A percentile compares a stretch with the other conserved stretches of the same genome.
Conservation (phyloP, 2,329 filamentous ascomycete species). For the Emergomyces orientalis region DNA sequence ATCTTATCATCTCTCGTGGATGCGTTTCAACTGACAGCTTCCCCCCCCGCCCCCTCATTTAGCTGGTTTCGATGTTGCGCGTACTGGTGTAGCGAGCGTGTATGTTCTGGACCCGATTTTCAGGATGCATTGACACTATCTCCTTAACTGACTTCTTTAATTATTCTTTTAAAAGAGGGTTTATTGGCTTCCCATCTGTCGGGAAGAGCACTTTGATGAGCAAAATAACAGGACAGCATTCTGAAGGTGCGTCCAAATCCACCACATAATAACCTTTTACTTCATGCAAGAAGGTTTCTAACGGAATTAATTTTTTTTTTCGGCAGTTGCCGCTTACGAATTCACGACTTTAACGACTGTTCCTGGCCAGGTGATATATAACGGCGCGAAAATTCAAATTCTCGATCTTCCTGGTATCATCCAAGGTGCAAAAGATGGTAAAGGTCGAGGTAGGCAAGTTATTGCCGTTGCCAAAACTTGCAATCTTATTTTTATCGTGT, state of each 20-base stretch:
- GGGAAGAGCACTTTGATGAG: conserved; percentile 98
- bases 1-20: neutral
- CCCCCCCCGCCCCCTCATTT: neutral
- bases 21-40: conserved; percentile 5
- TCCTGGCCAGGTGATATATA: conserved; percentile 90
- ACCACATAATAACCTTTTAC: neutral
- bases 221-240: conserved; percentile 87
- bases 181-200: conserved; percentile 96
- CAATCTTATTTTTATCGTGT: conserved; percentile 95
- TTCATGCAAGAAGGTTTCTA: conserved; percentile 7
- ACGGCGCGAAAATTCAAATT: conserved; percentile 95
- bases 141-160: neutral
- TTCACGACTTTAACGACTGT: conserved; percentile 98
- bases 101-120: conserved; percentile 30
- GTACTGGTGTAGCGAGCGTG: conserved; percentile 93
- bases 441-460: conserved; percentile 93
- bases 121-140: neutral
- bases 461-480: conserved; percentile 99
- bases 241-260: conserved; percentile 50
- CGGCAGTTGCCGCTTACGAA: conserved; percentile 77
- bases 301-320: conserved; percentile 6
- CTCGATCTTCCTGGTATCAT: conserved; percentile 98
- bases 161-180: conserved; percentile 45
- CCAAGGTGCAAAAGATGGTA: conserved; percentile 94
- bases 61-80: conserved; percentile 91